Evolutionary conservation across 2,329 filamentous ascomycete genomes (phyloP).

Genomic region (Talaromyces albobiverticillius): DNA sequence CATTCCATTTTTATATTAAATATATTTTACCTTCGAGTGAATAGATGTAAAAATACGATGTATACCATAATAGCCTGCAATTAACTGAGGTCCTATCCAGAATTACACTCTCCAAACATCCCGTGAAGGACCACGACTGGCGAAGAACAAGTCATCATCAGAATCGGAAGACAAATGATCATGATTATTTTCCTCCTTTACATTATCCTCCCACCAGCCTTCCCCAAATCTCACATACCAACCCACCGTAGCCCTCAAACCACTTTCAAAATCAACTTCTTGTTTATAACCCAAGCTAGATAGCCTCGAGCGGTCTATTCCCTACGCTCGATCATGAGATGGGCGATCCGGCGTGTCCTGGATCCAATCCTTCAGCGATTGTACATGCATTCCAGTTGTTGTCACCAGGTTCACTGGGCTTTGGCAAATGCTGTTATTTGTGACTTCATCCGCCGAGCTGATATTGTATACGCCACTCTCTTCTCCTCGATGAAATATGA

Average conservation of each 20-base stretch:
- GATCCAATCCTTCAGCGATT: slow-evolving; percentile 56
- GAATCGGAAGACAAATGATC: no score
- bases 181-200: no score
- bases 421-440: slow-evolving; percentile 55
- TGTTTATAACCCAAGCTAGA: slow-evolving; percentile 67
- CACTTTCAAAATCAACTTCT: slow-evolving; percentile 62
- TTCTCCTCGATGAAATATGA: slow-evolving; percentile 73
- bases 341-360: slow-evolving; percentile 67
- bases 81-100: no score
- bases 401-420: slow-evolving; percentile 52
- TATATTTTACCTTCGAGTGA: no score
- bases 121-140: no score
- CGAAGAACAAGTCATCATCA: no score
- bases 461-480: slow-evolving; percentile 80
- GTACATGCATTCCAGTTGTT: slow-evolving; percentile 56
- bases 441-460: slow-evolving; percentile 70
- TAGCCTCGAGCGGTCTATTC: slow-evolving; percentile 68
- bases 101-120: no score
- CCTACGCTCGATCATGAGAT: slow-evolving; percentile 73
- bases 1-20: no score
- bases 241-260: slow-evolving; percentile 62
- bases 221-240: slow-evolving; percentile 54
- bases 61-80: no score
- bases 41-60: no score
- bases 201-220: background rate